Percentiles rank a stretch among this genome's conserved stretches.
Evolutionary conservation across 2,329 filamentous ascomycete species (phyloP).

Genomic region (Beauveria sp.): DNA sequence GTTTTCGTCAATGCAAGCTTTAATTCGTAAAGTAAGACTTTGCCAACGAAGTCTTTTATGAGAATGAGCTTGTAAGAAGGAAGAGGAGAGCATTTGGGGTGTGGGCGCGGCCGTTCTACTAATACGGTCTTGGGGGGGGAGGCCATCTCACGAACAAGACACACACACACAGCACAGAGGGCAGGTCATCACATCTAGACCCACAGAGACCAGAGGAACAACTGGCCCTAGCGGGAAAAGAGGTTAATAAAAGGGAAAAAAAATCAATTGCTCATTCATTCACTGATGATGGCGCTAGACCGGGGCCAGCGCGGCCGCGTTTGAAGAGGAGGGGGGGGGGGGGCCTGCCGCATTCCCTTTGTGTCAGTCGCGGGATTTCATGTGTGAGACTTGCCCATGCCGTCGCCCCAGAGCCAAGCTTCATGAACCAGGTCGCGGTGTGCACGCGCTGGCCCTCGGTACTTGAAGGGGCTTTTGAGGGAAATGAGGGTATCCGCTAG

Average conservation of each 20-base stretch:
- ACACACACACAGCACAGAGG: neutral
- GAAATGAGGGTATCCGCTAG: neutral
- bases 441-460: too few species aligned
- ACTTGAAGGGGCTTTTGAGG: neutral
- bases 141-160: neutral
- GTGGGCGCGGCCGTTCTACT: neutral
- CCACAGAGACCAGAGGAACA: neutral
- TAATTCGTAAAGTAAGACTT: slow-evolving; percentile 33
- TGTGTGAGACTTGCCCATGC: too few species aligned
- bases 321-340: neutral
- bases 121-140: slow-evolving; percentile 1
- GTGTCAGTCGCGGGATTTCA: neutral
- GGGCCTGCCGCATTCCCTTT: neutral
- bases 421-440: too few species aligned
- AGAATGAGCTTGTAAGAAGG: slow-evolving; percentile 4
- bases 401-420: too few species aligned
- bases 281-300: too few species aligned
- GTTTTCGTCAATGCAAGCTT: slow-evolving; percentile 17
- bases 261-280: neutral
- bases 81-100: neutral
- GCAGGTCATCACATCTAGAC: neutral
- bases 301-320: too few species aligned
- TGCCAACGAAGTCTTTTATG: slow-evolving; percentile 37
- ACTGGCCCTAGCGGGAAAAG: neutral
- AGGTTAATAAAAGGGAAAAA: neutral